These are phyloP conservation scores for Fusarium keratoplasticum DNA, from an alignment of 2,329 filamentous ascomycete genomes.

Conservation along the genomic window DNA sequence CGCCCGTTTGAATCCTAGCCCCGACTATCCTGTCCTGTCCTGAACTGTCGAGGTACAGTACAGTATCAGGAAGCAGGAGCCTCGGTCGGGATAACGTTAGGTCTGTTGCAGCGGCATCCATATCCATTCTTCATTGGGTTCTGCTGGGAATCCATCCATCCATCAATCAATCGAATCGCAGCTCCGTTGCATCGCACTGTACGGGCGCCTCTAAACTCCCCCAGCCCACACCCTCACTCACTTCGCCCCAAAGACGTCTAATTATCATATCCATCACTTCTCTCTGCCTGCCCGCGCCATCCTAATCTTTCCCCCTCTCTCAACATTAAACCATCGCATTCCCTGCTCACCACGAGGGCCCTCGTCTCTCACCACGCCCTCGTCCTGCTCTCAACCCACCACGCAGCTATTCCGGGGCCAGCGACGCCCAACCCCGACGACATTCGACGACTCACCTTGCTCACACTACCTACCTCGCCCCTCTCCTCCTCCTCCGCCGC, in stretches of 20 bases:
- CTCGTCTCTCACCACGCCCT: conserved; percentile 18
- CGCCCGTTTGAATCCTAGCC: neutral
- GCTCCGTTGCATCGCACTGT: conserved; percentile 41
- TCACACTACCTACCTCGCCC: conserved; percentile 32
- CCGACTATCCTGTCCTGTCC: neutral
- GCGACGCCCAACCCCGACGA: conserved; percentile 31
- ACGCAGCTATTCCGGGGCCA: conserved; percentile 29
- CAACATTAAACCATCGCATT: conserved; percentile 35
- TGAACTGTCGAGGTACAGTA: neutral
- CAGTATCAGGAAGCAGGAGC: conserved; percentile 4
- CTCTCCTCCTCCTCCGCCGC: conserved; percentile 26
- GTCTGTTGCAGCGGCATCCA: neutral
- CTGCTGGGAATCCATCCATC: neutral
- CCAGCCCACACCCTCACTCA: conserved; percentile 44
- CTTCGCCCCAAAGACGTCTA: conserved; percentile 46
- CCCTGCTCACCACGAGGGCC: conserved; percentile 16
- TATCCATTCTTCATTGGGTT: neutral
- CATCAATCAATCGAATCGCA: conserved; percentile 1
- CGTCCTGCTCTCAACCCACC: conserved; percentile 16
- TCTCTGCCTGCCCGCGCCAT: conserved; percentile 31
- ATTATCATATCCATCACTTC: conserved; percentile 44
- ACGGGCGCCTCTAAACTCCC: conserved; percentile 38
- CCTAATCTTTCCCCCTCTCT: conserved; percentile 32
- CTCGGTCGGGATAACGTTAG: conserved; percentile 1
- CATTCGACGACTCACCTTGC: conserved; percentile 34